A percentile compares a stretch with the other conserved stretches of the same genome.
These are phyloP conservation scores for Parietichytrium sp. DNA, from an alignment of 108 stramenopile species.

Conservation along the genomic window DNA sequence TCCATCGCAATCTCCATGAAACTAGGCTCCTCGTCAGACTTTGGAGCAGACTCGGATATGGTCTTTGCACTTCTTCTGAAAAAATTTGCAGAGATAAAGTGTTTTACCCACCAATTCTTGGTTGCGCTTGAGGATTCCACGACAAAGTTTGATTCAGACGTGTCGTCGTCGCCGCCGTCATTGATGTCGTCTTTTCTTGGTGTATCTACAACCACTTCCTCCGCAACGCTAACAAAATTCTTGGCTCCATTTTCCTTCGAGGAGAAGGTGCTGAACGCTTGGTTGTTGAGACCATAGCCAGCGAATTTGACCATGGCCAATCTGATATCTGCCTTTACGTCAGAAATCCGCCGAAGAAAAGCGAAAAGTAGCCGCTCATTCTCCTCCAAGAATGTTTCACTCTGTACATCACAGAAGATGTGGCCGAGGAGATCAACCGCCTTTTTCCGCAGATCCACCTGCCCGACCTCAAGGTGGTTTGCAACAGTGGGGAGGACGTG, in stretches of 20 bases:
- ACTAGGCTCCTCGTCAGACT: background rate
- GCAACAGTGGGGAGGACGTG: slow-evolving; percentile 5
- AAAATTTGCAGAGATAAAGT: slow-evolving; percentile 4
- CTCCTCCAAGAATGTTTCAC: background rate
- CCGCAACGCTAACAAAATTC: background rate
- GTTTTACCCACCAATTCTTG: too few relatives aligned
- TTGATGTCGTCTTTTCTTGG: background rate
- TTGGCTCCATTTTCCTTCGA: background rate
- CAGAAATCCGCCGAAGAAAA: background rate
- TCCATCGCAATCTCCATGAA: slow-evolving; percentile 15
- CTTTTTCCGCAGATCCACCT: background rate
- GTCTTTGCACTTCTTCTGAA: background rate
- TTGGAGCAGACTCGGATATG: background rate
- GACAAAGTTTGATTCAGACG: background rate
- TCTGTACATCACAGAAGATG: slow-evolving; percentile 20
- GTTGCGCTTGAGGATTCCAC: too few relatives aligned
- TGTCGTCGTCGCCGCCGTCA: too few relatives aligned
- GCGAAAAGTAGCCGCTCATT: background rate
- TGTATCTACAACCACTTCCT: background rate
- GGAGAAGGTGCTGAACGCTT: background rate
- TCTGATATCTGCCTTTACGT: background rate
- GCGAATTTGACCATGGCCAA: slow-evolving; percentile 15
- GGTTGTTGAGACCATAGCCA: slow-evolving; percentile 7
- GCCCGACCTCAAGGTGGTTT: background rate
- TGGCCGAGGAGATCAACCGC: background rate